Evolutionary conservation across 2,329 filamentous ascomycete genomes (phyloP).

Genomic region (Trichoderma pleuroti): DNA sequence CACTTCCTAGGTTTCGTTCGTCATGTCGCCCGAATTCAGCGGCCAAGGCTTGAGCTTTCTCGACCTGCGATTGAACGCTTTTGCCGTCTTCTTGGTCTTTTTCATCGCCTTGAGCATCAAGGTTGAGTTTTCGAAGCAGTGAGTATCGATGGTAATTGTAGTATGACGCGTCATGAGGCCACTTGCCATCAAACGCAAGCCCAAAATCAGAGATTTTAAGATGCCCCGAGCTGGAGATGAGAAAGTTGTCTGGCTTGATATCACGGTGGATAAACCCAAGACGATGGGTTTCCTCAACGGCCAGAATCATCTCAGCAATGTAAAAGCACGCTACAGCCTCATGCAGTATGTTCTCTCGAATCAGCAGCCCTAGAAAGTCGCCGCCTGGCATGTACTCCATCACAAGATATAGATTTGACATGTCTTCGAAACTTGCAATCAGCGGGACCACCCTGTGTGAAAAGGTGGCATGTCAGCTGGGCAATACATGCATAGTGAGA

Average conservation of each 20-base stretch:
- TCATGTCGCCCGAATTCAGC: constrained; percentile 33
- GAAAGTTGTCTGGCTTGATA: constrained; percentile 95
- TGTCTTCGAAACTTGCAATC: constrained; percentile 84
- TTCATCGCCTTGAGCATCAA: constrained; percentile 70
- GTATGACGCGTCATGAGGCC: constrained; percentile 86
- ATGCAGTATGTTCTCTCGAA: constrained; percentile 77
- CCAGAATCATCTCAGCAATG: constrained; percentile 91
- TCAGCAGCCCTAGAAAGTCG: constrained; percentile 83
- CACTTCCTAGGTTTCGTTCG: constrained; percentile 28
- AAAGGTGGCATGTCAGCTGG: not conserved
- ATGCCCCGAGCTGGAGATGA: constrained; percentile 84
- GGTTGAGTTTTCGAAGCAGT: constrained; percentile 70
- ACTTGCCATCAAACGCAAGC: constrained; percentile 90
- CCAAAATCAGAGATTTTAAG: constrained; percentile 96
- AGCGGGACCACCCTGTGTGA: constrained; percentile 72
- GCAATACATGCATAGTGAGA: not conserved
- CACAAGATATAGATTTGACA: constrained; percentile 79
- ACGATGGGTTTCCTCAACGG: constrained; percentile 86
- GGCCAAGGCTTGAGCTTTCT: constrained; percentile 32
- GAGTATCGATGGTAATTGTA: constrained; percentile 80
- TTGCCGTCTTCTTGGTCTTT: constrained; percentile 59
- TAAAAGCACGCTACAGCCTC: constrained; percentile 82
- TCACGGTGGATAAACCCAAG: constrained; percentile 92
- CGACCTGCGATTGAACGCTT: constrained; percentile 35
- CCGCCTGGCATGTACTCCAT: constrained; percentile 99